Percentiles rank a stretch among this genome's conserved stretches.
phyloP scores from a whole-genome alignment of 331 rosid genomes.

The Phaseolus coccineus region DNA sequence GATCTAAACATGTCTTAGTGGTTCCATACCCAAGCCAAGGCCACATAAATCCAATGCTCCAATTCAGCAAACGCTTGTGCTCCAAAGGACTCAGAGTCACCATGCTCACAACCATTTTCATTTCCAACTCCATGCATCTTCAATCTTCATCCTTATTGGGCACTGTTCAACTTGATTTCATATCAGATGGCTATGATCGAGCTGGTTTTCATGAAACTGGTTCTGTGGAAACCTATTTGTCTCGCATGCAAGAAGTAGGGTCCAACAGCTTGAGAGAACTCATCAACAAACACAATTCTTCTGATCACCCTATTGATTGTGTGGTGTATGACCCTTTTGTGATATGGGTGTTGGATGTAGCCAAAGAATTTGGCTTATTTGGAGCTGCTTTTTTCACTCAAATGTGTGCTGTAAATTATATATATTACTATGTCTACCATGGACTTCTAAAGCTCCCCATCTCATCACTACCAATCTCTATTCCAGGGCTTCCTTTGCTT shows the following conservation, averaged over 20 bases:
- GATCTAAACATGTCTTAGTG: constrained; percentile 49
- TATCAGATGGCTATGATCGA: constrained; percentile 69
- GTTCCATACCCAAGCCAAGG: constrained; percentile 77
- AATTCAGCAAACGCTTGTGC: constrained; percentile 59
- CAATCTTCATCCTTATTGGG: constrained; percentile 37
- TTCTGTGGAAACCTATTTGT: constrained; percentile 50
- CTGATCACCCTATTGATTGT: constrained; percentile 50
- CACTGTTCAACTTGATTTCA: constrained; percentile 51
- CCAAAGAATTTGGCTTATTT: constrained; percentile 51
- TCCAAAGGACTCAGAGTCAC: constrained; percentile 58
- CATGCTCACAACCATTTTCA: constrained; percentile 57
- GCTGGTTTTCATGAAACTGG: constrained; percentile 62
- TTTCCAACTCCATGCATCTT: constrained; percentile 58
- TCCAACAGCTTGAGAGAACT: constrained; percentile 55
- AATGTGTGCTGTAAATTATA: constrained; percentile 55
- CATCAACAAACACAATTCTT: constrained; percentile 43
- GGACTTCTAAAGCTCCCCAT: constrained; percentile 51
- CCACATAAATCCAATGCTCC: constrained; percentile 70
- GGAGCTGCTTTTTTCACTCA: constrained; percentile 69
- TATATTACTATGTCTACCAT: constrained; percentile 48
- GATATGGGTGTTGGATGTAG: constrained; percentile 63
- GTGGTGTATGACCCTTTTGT: constrained; percentile 44
- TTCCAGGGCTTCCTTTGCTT: constrained; percentile 63
- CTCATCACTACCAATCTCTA: constrained; percentile 40
- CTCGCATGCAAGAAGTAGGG: constrained; percentile 51